Base-by-base conservation (phyloP, 495 filamentous ascomycete species). In the Amniculicola lignicola region DNA sequence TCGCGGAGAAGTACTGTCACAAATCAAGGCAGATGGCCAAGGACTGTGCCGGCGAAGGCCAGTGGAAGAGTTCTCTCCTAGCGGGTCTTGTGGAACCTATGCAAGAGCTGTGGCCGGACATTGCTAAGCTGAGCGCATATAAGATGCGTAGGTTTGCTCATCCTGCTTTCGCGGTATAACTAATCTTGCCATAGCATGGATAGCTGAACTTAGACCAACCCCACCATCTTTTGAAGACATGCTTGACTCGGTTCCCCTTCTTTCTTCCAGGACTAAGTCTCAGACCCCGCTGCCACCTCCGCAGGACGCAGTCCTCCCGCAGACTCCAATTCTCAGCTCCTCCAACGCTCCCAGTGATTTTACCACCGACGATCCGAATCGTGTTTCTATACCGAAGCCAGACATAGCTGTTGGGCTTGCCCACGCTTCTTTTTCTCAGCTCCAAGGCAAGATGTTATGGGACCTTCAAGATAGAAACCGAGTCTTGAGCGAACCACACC, bases 1-100 rank as follows among this genome's bases (percentile, higher is more conserved):
- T 48, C 15, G 23, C 23, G 29, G 23, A 48, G 27, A 48, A 48
- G 33, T 48, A 48, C 28, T 48, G 23, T 35, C 19, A 21, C 29
- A 48, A 48, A 33, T 48, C 23, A 29, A 48, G 44, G 44, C 23
- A 48, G 23, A 48, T 48, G 23, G 27, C 44, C 23, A 48, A 48
- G 18, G 25, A 33, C 23, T 48, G 23, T 48, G 23, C 21, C 19
- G 23, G 11, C 15, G 25, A 48, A 16, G 25, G 44, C 18, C 14
- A 48, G 44, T 48, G 23, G 25, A 48, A 48, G 25, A 48, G 44
- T 21, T 21, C 28, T 48, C 29, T 35, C 19, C 33, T 48, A 48
- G 18, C 23, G 23, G 27, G 22, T 29, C 25, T 48, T 48, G 21
- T 48, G 23, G 25, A 48, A 35, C 25, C 23, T 9, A 48, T 48